Evolutionary conservation across 2,329 filamentous ascomycete genomes (phyloP).

Genomic region (Penicillium oxalicum): DNA sequence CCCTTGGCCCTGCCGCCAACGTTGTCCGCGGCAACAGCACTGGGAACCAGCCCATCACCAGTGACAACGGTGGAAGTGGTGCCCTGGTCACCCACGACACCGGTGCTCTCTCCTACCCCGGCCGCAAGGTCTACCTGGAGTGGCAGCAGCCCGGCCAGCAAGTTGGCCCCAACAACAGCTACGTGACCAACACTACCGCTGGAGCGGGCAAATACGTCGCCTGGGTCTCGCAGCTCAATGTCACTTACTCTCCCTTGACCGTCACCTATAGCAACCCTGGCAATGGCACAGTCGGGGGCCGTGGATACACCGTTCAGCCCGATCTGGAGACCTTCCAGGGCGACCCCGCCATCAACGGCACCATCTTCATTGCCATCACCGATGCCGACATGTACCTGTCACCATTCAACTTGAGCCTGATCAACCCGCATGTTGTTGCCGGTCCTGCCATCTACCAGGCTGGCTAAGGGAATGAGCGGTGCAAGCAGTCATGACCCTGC

Average conservation of each 20-base stretch:
- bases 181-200: constrained; percentile 59
- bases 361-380: constrained; percentile 72
- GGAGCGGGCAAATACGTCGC: constrained; percentile 59
- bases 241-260: constrained; percentile 62
- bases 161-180: constrained; percentile 77
- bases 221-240: constrained; percentile 72
- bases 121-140: constrained; percentile 61
- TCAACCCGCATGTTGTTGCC: constrained; percentile 72
- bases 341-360: constrained; percentile 67
- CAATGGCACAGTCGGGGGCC: not conserved
- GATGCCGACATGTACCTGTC: constrained; percentile 63
- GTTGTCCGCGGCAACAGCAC: constrained; percentile 40
- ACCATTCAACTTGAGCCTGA: constrained; percentile 66
- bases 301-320: constrained; percentile 66
- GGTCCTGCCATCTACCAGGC: constrained; percentile 68
- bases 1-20: constrained; percentile 38
- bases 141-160: constrained; percentile 66
- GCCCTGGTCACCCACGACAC: constrained; percentile 65
- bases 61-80: constrained; percentile 55
- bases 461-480: constrained; percentile 49
- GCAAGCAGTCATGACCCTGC: too few species aligned
- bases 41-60: constrained; percentile 52
- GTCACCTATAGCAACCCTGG: constrained; percentile 39
- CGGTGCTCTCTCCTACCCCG: constrained; percentile 66
- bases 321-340: constrained; percentile 60